These are phyloP conservation scores for Globisporangium nunn DNA, from an alignment of 352 stramenopile genomes.

Conservation along the genomic window DNA sequence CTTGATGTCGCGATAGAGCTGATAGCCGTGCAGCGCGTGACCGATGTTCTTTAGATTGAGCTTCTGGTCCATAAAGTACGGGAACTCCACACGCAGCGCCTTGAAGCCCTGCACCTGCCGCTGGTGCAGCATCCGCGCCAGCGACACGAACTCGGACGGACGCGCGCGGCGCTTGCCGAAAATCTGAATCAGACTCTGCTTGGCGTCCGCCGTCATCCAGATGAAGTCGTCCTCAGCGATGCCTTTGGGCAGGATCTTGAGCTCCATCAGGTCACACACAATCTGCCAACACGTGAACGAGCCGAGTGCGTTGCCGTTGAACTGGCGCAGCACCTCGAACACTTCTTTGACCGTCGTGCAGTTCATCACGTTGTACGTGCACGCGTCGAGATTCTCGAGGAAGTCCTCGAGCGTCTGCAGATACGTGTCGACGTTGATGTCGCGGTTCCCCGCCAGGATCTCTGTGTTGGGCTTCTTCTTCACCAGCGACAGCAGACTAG, in stretches of 20 bases:
- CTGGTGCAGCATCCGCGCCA: slow-evolving; percentile 63
- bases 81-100: slow-evolving; percentile 72
- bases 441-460: slow-evolving; percentile 49
- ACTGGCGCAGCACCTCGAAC: slow-evolving; percentile 60
- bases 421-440: slow-evolving; percentile 49
- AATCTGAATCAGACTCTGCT: slow-evolving; percentile 76
- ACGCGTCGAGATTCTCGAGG: slow-evolving; percentile 51
- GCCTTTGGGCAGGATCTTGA: slow-evolving; percentile 55
- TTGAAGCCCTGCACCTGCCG: slow-evolving; percentile 76
- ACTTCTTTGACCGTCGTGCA: slow-evolving; percentile 38
- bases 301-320: slow-evolving; percentile 63
- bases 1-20: slow-evolving; percentile 84
- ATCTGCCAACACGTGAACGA: slow-evolving; percentile 86
- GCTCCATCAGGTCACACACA: slow-evolving; percentile 68
- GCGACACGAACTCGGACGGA: slow-evolving; percentile 54
- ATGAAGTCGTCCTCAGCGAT: slow-evolving; percentile 67
- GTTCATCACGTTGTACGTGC: slow-evolving; percentile 46
- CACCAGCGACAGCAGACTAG: slow-evolving; percentile 34
- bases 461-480: slow-evolving; percentile 46
- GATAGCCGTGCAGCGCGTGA: slow-evolving; percentile 72
- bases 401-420: slow-evolving; percentile 66
- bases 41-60: slow-evolving; percentile 80
- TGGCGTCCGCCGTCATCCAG: slow-evolving; percentile 71
- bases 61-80: slow-evolving; percentile 75
- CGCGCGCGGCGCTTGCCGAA: slow-evolving; percentile 74